These are phyloP conservation scores for Taiozyma sp. DNA, from an alignment of 1,139 yeast species.

Conservation along the genomic window DNA sequence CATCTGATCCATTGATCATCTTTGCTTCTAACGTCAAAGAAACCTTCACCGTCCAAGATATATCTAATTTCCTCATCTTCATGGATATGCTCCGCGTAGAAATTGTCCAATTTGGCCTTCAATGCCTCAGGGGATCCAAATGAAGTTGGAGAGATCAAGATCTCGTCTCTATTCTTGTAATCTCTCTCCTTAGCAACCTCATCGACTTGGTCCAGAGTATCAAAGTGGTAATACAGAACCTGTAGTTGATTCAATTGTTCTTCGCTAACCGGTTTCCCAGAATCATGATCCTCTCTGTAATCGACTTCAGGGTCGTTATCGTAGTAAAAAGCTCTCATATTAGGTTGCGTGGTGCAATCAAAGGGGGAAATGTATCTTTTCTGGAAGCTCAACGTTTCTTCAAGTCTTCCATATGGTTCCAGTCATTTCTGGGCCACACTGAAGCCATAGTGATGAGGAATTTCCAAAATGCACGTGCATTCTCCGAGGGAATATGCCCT, in stretches of 20 bases:
- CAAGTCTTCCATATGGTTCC: not conserved
- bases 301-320: conserved; percentile 59
- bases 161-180: conserved; percentile 78
- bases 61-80: conserved; percentile 97
- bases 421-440: not conserved
- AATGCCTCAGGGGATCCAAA: conserved; percentile 66
- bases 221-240: conserved; percentile 58
- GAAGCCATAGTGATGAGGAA: not conserved
- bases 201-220: conserved; percentile 55
- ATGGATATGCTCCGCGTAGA: conserved; percentile 86
- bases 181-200: conserved; percentile 60
- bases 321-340: conserved; percentile 60
- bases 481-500: not conserved
- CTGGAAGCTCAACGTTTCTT: not conserved
- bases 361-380: not conserved
- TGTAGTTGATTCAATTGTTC: conserved; percentile 58
- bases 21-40: conserved; percentile 71
- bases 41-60: conserved; percentile 86
- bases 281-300: conserved; percentile 72
- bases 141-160: conserved; percentile 54
- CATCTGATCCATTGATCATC: conserved; percentile 79
- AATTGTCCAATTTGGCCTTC: conserved; percentile 59
- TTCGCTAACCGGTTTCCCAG: conserved; percentile 51
- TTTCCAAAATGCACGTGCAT: not conserved
- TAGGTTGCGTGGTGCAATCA: not conserved